Base-by-base conservation (phyloP, 257 asterid species). In the Mitragyna speciosa region DNA sequence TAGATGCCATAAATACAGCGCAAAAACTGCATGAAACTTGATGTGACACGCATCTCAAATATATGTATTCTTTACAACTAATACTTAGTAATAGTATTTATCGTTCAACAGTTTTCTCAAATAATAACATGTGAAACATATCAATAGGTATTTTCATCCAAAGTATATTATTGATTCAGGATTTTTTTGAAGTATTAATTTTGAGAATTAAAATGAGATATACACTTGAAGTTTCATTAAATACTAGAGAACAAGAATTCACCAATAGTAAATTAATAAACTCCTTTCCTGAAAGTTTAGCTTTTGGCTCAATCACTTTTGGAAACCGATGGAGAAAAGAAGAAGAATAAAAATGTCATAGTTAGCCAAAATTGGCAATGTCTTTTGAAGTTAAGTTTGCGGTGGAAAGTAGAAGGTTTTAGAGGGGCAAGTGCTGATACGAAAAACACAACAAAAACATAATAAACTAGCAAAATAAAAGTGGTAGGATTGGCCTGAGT, bases 301-400 rank as follows among this genome's bases (percentile, higher is more conserved):
- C 72, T 26, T 76, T 63, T 39, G 17, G 41, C 28, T 59, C 45
- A 59, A 6, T 41, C 56, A 76, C 68, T 66, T 58, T 70, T 72
- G 58, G 72, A 64, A 85, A 76, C 24, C 73, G 69, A 61, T 14
- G 73, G 7, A 41, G 67, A 54, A 41, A 33, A 39, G 56, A 36
- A 14, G 43, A 48, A 77, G 51, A 77, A 68, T 72, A 71, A 71
- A 30, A n/a, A 49, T 51, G 20, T 70, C 77, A 70, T 41, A 72
- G 71, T 58, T 43, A 56, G 67, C 74, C 56, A 54, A 73, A 79
- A 58, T 39, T 69, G 82, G 69, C 48, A 73, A 70, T 24, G 77
- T 81, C 84, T 86, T 83, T 83, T 76, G 83, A 85, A 84, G 87
- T 84, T 77, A 76, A 86, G n/a, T 45, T 83, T 75, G 86, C 31